Evolutionary conservation across 768 basidiomycete genomes (phyloP), one percentile per base, ranked within the genome.

Genomic region (Tricholoma hemisulphureum): DNA sequence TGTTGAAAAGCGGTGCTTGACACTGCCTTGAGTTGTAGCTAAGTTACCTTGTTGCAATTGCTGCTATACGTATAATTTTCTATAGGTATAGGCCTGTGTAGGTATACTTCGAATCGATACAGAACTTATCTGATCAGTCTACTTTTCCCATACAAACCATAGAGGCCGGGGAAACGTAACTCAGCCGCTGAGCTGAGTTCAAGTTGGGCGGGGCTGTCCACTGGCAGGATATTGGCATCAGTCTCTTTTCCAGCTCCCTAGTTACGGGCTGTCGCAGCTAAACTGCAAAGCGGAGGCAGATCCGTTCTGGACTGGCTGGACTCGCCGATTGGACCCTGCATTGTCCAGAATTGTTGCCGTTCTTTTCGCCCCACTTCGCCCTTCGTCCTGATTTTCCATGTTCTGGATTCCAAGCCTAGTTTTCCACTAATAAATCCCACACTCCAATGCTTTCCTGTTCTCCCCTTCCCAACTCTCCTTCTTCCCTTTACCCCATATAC

Each of bases 381-480:
- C 39, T 53, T 41, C 45, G 41, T 55, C 61, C 52, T 62, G 59
- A 58, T 61, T 61, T 59, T 63, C 63, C 63, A 67, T 65, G 66
- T 65, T 65, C 56, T 65, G 56, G 57, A 23, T 58, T 59, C 59
- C 59, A 55, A 49, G 55, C 55, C 53, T 64, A 63, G 58, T 62
- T 46, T 60, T 58, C 58, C 56, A 64, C 60, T 64, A 52, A 58
- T 61, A 63, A 59, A 60, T 60, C 58, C 59, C 61, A 62, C 62
- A 62, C 56, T 49, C 26, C 61, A 32, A 67, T 71, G 71, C 63
- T 70, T 67, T 67, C 65, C 64, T 65, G 58, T 57, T 61, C 62
- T 64, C 64, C 60, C 58, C 48, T 61, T 60, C 59, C 55, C 46
- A 48, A 49, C 50, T 56, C 58, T 57, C 61, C 58, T 60, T 58